A percentile compares a stretch with the other conserved stretches of the same genome.
Conservation (phyloP, 176 grass and related monocot species). For the Carex scoparia region DNA sequence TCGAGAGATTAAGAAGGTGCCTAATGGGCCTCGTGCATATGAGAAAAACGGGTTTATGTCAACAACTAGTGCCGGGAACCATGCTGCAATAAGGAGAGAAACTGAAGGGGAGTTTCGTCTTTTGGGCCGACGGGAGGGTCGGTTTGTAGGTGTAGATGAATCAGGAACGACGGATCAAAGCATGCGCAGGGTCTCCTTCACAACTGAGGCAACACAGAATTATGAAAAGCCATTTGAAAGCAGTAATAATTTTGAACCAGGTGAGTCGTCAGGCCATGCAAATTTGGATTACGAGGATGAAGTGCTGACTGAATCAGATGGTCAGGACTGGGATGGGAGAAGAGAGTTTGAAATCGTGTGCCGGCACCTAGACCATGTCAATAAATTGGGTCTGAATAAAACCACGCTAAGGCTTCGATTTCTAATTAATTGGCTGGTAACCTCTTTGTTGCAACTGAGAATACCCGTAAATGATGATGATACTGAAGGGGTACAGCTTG, state of each 20-base stretch:
- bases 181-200: conserved; percentile 86
- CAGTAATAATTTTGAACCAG: conserved; percentile 55
- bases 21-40: conserved; percentile 28
- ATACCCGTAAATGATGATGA: conserved; percentile 62
- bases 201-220: conserved; percentile 39
- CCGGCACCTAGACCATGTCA: conserved; percentile 92
- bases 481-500: conserved; percentile 50
- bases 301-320: conserved; percentile 57
- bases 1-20: conserved; percentile 40
- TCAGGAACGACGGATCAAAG: conserved; percentile 39
- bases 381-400: conserved; percentile 91
- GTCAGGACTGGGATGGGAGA: conserved; percentile 55
- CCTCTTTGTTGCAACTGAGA: conserved; percentile 76
- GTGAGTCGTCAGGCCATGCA: conserved; percentile 72
- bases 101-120: conserved; percentile 92
- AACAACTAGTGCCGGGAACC: conserved; percentile 40
- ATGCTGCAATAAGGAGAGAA: conserved; percentile 83
- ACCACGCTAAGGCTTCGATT: conserved; percentile 78
- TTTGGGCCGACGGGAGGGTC: conserved; percentile 78
- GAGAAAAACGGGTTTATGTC: conserved; percentile 56
- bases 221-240: conserved; percentile 7
- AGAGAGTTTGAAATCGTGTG: conserved; percentile 84
- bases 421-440: conserved; percentile 97
- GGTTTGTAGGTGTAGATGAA: conserved; percentile 75
- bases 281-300: conserved; percentile 57